Percentiles rank a stretch among this genome's conserved stretches.
These are phyloP conservation scores for Geotrichum ghanense DNA, from an alignment of 805 yeast species.

Conservation along the genomic window DNA sequence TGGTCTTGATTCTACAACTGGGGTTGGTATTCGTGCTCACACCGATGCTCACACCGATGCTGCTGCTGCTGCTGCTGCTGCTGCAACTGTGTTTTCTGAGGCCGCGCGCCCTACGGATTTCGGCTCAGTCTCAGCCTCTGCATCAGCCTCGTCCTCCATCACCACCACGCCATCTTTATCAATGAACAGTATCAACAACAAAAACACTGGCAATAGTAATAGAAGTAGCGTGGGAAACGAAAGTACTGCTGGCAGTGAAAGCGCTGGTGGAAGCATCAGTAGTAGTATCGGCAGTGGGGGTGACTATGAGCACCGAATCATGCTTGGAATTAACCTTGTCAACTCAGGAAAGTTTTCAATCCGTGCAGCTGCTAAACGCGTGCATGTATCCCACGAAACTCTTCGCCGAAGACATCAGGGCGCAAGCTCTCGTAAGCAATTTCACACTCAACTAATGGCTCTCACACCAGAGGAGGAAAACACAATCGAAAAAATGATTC, in stretches of 20 bases:
- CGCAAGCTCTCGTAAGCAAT: neutral
- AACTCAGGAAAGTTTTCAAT: neutral
- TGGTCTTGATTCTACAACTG: too few relatives aligned
- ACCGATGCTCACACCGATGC: too few relatives aligned
- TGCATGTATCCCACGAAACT: conserved; percentile 1
- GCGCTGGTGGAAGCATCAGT: too few relatives aligned
- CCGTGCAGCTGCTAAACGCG: neutral
- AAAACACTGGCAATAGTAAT: too few relatives aligned
- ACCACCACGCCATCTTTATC: neutral
- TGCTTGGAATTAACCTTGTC: neutral
- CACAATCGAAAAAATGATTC: neutral
- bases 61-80: too few relatives aligned
- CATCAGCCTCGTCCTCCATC: neutral
- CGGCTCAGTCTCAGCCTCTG: neutral
- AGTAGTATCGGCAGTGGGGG: too few relatives aligned
- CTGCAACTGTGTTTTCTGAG: too few relatives aligned
- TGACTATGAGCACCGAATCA: neutral
- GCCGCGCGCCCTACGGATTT: too few relatives aligned
- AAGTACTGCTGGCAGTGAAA: too few relatives aligned
- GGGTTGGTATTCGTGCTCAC: too few relatives aligned
- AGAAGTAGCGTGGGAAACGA: too few relatives aligned
- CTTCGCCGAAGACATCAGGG: neutral
- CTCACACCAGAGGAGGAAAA: neutral
- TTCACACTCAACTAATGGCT: neutral
- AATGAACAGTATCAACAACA: too few relatives aligned